Conservation (phyloP, 2,329 filamentous ascomycete species). For the Alternaria brassicicola region DNA sequence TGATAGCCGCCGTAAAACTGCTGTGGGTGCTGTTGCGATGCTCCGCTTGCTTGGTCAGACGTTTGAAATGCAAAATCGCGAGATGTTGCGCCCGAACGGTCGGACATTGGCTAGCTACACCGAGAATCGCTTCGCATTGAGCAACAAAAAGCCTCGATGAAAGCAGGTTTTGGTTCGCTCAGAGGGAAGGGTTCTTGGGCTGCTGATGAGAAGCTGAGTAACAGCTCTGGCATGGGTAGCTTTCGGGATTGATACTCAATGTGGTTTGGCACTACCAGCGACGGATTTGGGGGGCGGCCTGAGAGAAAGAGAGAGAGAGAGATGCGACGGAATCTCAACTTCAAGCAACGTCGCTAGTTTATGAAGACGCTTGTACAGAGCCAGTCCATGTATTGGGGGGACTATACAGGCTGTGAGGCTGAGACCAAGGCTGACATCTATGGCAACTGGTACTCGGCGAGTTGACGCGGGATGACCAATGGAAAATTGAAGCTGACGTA, state of each 20-base stretch:
- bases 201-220: constrained; percentile 14
- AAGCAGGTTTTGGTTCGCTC: background rate
- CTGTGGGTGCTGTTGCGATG: constrained; percentile 25
- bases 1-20: constrained; percentile 33
- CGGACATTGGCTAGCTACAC: constrained; percentile 38
- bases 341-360: background rate
- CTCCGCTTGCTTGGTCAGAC: constrained; percentile 41
- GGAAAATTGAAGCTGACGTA: background rate
- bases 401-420: background rate
- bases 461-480: background rate
- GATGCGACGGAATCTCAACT: background rate
- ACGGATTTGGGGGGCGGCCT: background rate
- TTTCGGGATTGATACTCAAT: background rate
- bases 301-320: background rate
- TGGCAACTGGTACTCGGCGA: background rate
- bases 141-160: constrained; percentile 4
- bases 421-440: background rate
- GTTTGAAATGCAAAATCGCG: constrained; percentile 43
- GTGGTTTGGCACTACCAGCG: background rate
- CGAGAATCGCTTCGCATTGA: constrained; percentile 20
- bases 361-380: background rate
- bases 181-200: background rate
- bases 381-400: background rate
- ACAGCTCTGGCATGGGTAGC: constrained; percentile 6
- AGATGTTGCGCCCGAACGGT: constrained; percentile 29